Base-by-base conservation (phyloP, 2,329 filamentous ascomycete genomes). In the Aspergillus cejpii region DNA sequence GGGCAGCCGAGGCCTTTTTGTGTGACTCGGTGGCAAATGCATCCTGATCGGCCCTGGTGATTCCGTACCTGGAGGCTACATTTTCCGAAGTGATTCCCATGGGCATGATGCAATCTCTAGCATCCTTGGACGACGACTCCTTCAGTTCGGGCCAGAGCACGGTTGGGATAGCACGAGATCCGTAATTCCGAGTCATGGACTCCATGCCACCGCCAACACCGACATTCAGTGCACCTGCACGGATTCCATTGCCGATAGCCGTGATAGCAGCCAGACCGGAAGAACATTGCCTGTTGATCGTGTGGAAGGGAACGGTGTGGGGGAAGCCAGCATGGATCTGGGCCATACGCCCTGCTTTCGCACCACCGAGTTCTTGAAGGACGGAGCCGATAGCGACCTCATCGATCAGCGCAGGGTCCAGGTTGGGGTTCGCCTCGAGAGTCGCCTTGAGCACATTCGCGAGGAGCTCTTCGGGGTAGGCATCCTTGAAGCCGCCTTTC, bases 151-250 rank as follows among this genome's bases (percentile, higher is more conserved):
- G 81, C 87, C 88, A 95, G 8, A 88, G 68, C 51, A 88, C 79
- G 0, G 81, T 83, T 0, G 90, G 90, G 34, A 96, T 92, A n/a
- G 90, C 90, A 45, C 81, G 74, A 20, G 74, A 80, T 41, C 83
- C 89, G 68, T 96, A 96, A 70, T 95, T 95, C 53, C 84, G 73
- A 52, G 87, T 94, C 90, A 96, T 96, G 70, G 85, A 91, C 77
- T 96, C 90, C 86, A 94, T 95, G 23, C 90, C 90, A 1, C 86
- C 90, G 7, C 83, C 90, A 50, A 96, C 80, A 48, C 87, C 90
- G 0, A 77, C 74, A 50, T 82, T 78, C 41, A 91, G 84, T 55
- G 79, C 77, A 1, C 85, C 88, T 0, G 78, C 74, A n/a, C 80
- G 77, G 56, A 96, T 92, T 50, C 83, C 76, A 45, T 84, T 81